Percentiles rank a stretch among this genome's conserved stretches.
These are phyloP conservation scores for Pleurotus tuoliensis DNA, from an alignment of 768 basidiomycete species.

Conservation along the genomic window DNA sequence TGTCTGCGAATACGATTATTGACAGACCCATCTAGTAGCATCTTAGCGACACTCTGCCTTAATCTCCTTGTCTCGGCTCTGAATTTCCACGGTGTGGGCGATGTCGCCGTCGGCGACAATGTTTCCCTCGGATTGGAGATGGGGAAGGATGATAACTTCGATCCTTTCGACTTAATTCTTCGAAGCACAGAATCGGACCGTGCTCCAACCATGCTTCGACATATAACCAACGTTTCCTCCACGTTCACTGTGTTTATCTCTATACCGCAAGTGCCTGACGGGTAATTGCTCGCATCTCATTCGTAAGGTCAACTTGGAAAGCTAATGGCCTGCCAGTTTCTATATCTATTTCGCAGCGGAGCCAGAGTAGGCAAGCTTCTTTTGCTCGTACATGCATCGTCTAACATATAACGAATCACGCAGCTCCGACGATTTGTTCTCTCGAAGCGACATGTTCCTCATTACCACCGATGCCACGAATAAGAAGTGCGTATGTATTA, in stretches of 20 bases:
- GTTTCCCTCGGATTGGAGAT: background rate
- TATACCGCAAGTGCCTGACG: background rate
- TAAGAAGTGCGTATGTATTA: background rate
- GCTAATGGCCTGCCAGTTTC: background rate
- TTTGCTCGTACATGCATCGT: background rate
- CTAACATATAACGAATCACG: background rate
- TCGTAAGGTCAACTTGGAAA: no score
- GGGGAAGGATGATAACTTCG: background rate
- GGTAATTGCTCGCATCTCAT: background rate
- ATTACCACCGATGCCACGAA: background rate
- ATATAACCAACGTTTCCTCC: background rate
- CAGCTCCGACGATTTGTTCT: background rate
- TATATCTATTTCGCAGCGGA: background rate
- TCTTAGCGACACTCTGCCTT: background rate
- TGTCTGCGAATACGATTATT: background rate
- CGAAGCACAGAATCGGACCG: background rate
- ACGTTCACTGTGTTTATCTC: background rate
- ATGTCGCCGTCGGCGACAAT: background rate
- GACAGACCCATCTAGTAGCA: background rate
- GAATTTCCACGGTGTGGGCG: background rate
- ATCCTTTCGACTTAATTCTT: background rate
- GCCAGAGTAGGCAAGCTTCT: background rate
- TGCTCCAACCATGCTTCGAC: background rate
- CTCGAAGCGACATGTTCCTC: background rate
- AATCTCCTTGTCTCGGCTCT: constrained; percentile 1